Percentiles rank a stretch among this genome's conserved stretches.
Evolutionary conservation across 768 basidiomycete species (phyloP).

Genomic region (Suillus ampliporus): DNA sequence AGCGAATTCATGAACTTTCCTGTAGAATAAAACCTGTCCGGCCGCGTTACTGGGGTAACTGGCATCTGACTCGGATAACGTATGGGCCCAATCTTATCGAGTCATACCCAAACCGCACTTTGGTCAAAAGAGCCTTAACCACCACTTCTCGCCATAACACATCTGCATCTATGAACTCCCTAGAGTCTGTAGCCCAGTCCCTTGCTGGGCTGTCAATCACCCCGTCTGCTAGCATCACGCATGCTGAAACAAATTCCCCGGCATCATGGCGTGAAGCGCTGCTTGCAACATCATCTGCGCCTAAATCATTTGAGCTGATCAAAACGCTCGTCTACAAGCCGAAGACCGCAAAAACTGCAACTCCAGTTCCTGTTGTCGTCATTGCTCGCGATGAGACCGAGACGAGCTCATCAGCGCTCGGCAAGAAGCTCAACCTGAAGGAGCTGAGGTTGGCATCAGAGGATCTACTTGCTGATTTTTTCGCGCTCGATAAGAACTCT

Average conservation of each 20-base stretch:
- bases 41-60: conserved; percentile 15
- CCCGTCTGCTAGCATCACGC: conserved; percentile 56
- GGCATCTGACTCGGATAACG: conserved; percentile 27
- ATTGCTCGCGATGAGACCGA: conserved; percentile 88
- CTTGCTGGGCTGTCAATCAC: conserved; percentile 61
- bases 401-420: conserved; percentile 76
- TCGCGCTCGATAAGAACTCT: conserved; percentile 84
- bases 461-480: conserved; percentile 86
- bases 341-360: conserved; percentile 90
- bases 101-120: conserved; percentile 30
- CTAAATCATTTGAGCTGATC: conserved; percentile 70
- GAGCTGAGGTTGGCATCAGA: conserved; percentile 86
- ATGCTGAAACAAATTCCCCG: conserved; percentile 70
- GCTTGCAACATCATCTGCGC: conserved; percentile 53
- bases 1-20: conserved; percentile 31
- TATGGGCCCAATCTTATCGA: conserved; percentile 22
- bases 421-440: conserved; percentile 82
- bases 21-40: conserved; percentile 18
- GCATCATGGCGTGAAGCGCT: conserved; percentile 80
- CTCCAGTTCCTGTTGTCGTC: conserved; percentile 84
- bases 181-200: conserved; percentile 42
- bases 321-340: conserved; percentile 96
- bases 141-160: conserved; percentile 15
- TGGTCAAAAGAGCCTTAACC: conserved; percentile 20
- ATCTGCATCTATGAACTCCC: conserved; percentile 39